Base-by-base conservation (phyloP, 805 yeast genomes). In the Candida chilensis region DNA sequence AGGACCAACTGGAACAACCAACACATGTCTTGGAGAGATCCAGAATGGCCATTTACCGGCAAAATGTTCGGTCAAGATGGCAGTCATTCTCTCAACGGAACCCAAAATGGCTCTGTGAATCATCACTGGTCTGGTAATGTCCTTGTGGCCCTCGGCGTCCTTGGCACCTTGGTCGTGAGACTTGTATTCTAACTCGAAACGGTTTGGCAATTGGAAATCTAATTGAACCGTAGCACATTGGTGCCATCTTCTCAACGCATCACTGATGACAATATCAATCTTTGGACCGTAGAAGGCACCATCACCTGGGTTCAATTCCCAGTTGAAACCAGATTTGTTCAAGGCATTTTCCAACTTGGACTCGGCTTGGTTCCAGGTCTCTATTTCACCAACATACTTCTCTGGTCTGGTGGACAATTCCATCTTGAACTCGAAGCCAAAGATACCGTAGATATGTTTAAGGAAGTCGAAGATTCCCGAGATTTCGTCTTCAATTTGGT, bases 1-100 rank as follows among this genome's bases (percentile, higher is more conserved):
- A 40, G 83, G 94, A 51, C 96, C 96, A 46, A 92, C 96, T 45
- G 98, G 98, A 18, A 92, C 92, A 48, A 92, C 94, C 47, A 90
- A 68, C 35, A 90, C 74, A 66, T 92, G 99, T 67, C 98, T 82
- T 50, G 99, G 99, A n/a, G 97, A 88, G 54, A 92, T 71, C 98
- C 98, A 92, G 73, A 92, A 85, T 51, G 99, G 99, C 99, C 99
- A 92, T 58, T 87, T 92, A 50, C 99, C 99, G 53, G 88, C 95
- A 64, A 71, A 92, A 67, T 92, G 98, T 64, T 92, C 99, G 36
- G 95, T 88, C 59, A 92, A 76, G 47, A 92, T 90, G 39, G 96
- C 98, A 39, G 95, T 84, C 97, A 92, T 88, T 72, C 99, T 84
- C 71, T 92, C 99, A 37, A 92, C 94, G 27, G 96, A 85, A 44